A percentile compares a stretch with the other conserved stretches of the same genome.
These are phyloP conservation scores for Nothophaeocryptopus gaeumannii DNA, from an alignment of 2,329 filamentous ascomycete genomes.

Conservation along the genomic window DNA sequence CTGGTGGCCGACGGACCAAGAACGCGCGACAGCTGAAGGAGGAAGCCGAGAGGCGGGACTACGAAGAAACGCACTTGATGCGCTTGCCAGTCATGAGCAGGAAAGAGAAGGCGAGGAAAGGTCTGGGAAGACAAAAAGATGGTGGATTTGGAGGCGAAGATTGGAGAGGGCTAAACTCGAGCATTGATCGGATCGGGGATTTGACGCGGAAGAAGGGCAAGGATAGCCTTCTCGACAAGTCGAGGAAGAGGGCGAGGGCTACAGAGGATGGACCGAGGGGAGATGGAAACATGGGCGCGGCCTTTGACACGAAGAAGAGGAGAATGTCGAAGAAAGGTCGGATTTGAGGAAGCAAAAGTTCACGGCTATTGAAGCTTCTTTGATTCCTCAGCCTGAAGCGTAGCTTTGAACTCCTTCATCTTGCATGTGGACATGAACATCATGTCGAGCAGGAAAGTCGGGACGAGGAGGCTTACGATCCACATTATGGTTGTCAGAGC, in stretches of 20 bases:
- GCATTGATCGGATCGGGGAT: slow-evolving; percentile 79
- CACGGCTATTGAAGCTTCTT: not conserved
- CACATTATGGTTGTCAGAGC: slow-evolving; percentile 1
- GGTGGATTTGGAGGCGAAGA: slow-evolving; percentile 85
- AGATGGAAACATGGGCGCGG: slow-evolving; percentile 64
- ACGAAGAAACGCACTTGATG: slow-evolving; percentile 90
- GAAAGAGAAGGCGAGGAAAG: slow-evolving; percentile 70
- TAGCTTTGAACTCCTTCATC: no score
- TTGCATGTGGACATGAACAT: no score
- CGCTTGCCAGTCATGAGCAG: slow-evolving; percentile 83
- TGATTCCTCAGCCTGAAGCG: no score
- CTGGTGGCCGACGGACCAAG: slow-evolving; percentile 75
- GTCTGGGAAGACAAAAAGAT: slow-evolving; percentile 43
- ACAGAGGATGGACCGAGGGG: slow-evolving; percentile 70
- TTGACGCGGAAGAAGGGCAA: slow-evolving; percentile 69
- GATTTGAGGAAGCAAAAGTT: slow-evolving; percentile 20
- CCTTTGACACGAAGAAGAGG: slow-evolving; percentile 69
- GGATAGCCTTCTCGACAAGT: slow-evolving; percentile 70
- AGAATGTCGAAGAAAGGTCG: slow-evolving; percentile 41
- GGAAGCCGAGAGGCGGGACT: slow-evolving; percentile 75
- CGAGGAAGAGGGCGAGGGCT: slow-evolving; percentile 70
- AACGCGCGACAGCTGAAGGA: slow-evolving; percentile 70
- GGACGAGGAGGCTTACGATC: no score
- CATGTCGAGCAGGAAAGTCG: no score
- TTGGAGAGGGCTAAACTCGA: slow-evolving; percentile 80